Percentiles rank a stretch among this genome's conserved stretches.
phyloP scores from a whole-genome alignment of 805 yeast genomes.

The Jamesozyma gamospora region DNA sequence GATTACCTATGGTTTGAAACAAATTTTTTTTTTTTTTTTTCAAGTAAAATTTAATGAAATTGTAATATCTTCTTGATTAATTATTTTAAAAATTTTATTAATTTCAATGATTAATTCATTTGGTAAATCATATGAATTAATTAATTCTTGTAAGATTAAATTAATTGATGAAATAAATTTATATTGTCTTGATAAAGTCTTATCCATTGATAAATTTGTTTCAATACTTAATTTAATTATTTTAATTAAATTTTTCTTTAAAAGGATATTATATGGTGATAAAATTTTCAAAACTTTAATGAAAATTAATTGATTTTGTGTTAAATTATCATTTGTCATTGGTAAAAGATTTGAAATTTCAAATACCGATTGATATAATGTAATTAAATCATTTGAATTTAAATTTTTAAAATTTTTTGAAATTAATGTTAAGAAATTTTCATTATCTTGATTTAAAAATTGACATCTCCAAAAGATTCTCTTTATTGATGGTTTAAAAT shows the following conservation, averaged over 20 bases:
- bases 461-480: slow-evolving; percentile 23
- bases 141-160: slow-evolving; percentile 14
- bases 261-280: slow-evolving; percentile 4
- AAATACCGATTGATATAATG: slow-evolving; percentile 23
- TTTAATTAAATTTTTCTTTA: slow-evolving; percentile 9
- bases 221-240: slow-evolving; percentile 23
- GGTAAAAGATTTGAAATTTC: slow-evolving; percentile 16
- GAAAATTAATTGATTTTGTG: slow-evolving; percentile 15
- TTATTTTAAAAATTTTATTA: slow-evolving; percentile 8
- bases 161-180: slow-evolving; percentile 23
- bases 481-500: slow-evolving; percentile 12
- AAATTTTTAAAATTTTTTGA: slow-evolving; percentile 5
- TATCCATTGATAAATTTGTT: slow-evolving; percentile 9
- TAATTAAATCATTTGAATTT: slow-evolving; percentile 10
- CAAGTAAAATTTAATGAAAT: slow-evolving; percentile 18
- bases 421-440: not conserved
- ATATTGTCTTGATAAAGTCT: slow-evolving; percentile 14
- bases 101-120: slow-evolving; percentile 9
- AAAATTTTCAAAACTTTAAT: slow-evolving; percentile 13
- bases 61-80: slow-evolving; percentile 19
- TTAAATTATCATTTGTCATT: not conserved
- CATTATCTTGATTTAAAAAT: not conserved
- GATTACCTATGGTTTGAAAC: slow-evolving; percentile 90
- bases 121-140: slow-evolving; percentile 4
- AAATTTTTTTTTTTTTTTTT: slow-evolving; percentile 21